Conservation (phyloP, 495 filamentous ascomycete genomes). For the Neurospora sp. region DNA sequence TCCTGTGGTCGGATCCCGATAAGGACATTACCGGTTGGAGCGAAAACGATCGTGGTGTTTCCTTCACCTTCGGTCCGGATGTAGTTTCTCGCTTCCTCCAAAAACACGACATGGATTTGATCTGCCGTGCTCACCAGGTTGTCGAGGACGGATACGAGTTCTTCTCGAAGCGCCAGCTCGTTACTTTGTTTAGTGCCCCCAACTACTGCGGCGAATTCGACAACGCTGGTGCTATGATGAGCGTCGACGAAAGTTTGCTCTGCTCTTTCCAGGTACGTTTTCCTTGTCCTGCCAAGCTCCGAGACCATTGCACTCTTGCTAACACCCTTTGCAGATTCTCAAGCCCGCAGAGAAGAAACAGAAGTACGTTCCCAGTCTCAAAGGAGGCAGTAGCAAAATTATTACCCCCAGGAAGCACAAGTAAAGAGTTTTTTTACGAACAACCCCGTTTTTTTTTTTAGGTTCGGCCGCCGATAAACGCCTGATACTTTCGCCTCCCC, state of each 20-base stretch:
- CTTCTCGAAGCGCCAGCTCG: conserved; percentile 96
- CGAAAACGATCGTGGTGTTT: conserved; percentile 97
- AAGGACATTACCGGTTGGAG: conserved; percentile 99
- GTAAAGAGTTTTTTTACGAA: conserved; percentile 63
- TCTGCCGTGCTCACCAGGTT: conserved; percentile 97
- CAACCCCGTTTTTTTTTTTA: conserved; percentile 69
- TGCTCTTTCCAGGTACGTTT: conserved; percentile 94
- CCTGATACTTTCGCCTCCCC: conserved; percentile 14
- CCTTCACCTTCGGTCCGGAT: conserved; percentile 98
- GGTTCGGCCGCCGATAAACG: conserved; percentile 89
- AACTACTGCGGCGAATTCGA: conserved; percentile 99
- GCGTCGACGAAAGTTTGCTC: conserved; percentile 95
- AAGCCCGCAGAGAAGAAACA: conserved; percentile 99
- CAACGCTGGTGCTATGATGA: conserved; percentile 99
- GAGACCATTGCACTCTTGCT: conserved; percentile 7
- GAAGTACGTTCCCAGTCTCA: conserved; percentile 95
- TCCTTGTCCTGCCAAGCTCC: neutral
- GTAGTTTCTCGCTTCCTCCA: conserved; percentile 97
- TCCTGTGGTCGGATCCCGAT: conserved; percentile 97
- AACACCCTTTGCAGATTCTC: conserved; percentile 58
- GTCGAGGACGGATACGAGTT: conserved; percentile 99
- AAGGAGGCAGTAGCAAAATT: conserved; percentile 62
- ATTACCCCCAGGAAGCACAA: conserved; percentile 89
- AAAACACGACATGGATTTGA: conserved; percentile 99
- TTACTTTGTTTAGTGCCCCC: conserved; percentile 94